Evolutionary conservation across 2,329 filamentous ascomycete genomes (phyloP).

Genomic region (Emergomyces pasteurianus): DNA sequence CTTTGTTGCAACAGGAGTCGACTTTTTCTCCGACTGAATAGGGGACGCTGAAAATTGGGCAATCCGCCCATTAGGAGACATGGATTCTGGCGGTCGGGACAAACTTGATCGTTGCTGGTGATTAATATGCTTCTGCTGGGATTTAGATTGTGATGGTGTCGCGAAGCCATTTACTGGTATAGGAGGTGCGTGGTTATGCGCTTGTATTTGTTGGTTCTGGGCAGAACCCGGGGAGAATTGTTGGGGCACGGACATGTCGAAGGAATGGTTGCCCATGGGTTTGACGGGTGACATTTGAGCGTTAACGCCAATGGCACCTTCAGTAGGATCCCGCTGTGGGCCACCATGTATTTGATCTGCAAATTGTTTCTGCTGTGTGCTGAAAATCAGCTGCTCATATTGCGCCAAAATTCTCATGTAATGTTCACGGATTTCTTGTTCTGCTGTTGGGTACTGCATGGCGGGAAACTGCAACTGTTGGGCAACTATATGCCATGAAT

Average conservation of each 20-base stretch:
- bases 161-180: conserved; percentile 29
- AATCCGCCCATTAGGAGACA: conserved; percentile 14
- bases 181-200: conserved; percentile 20
- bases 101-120: conserved; percentile 17
- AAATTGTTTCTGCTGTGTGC: conserved; percentile 32
- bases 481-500: conserved; percentile 64
- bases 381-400: conserved; percentile 52
- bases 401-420: conserved; percentile 65
- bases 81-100: conserved; percentile 16
- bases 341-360: conserved; percentile 32
- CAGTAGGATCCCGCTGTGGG: conserved; percentile 27
- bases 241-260: conserved; percentile 2
- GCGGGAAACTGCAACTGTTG: conserved; percentile 49
- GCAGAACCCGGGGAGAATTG: conserved; percentile 18
- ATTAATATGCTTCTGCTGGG: conserved; percentile 18
- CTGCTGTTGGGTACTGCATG: conserved; percentile 53
- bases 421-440: conserved; percentile 55
- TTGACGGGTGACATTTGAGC: conserved; percentile 36
- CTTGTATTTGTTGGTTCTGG: conserved; percentile 11
- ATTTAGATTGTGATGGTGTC: conserved; percentile 24
- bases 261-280: conserved; percentile 19
- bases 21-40: conserved; percentile 11
- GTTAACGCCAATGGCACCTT: conserved; percentile 30
- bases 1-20: conserved; percentile 12
- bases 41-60: conserved; percentile 4